Base-by-base conservation (phyloP, 331 rosid species). In the Pyracantha coccinea region DNA sequence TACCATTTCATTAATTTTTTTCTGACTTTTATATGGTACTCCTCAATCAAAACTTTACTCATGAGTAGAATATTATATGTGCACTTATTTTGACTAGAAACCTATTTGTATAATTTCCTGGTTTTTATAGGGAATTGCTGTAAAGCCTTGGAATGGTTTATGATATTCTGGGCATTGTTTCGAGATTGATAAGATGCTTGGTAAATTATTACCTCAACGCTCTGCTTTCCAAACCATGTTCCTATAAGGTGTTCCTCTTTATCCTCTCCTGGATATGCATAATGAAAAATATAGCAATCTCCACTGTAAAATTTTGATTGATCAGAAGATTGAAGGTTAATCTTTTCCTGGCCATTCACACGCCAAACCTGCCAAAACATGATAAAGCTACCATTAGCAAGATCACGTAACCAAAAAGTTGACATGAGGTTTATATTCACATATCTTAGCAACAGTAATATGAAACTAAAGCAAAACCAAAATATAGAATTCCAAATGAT, bases 251-350 rank as follows among this genome's bases (percentile, higher is more conserved):
- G 70, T 54, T 92, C 99, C 75, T 95, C 99, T 81, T 83, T 95
- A 68, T 95, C 98, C 53, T 95, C 99, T 71, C 99, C 99, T 12
- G 97, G 88, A 78, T 90, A 95, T 47, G 99, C 67, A 81, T 95
- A 95, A 76, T 90, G 97, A 81, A 95, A 92, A 78, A 95, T 89
- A 79, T 80, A 92, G 91, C 98, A 95, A 76, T 95, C 96, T 76
- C 99, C 99, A 38, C 88, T 81, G 75, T 92, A 95, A 77, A 95
- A 82, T 77, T 92, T 95, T 75, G 99, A 85, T 86, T 92, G 99
- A 85, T 95, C 92, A 63, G 90, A 77, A 82, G 91, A 84, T 74
- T 86, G 86, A 83, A 90, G 91, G 69, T 83, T 91, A 76, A 86
- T 65, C 83, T 95, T 90, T 85, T 92, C 94, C 84, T 79, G 87